These are phyloP conservation scores for Claviceps pazoutovae DNA, from an alignment of 2,329 filamentous ascomycete species.

Conservation along the genomic window DNA sequence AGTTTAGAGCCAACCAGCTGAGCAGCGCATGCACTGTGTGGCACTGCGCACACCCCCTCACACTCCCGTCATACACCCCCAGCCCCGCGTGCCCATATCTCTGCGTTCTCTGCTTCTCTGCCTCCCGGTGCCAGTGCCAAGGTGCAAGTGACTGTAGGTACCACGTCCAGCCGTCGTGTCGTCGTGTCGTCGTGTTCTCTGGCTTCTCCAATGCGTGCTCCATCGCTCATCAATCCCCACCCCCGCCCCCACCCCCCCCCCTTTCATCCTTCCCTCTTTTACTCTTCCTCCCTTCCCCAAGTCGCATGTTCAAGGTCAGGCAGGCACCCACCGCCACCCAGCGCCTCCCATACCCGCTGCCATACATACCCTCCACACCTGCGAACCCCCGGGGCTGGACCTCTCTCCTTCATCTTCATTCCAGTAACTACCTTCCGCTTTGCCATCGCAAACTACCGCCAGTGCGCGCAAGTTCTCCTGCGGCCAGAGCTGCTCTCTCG, in stretches of 20 bases:
- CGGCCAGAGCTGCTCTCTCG: slow-evolving; percentile 2
- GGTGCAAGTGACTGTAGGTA: not conserved
- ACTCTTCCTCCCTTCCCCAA: not conserved
- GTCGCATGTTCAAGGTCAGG: not conserved
- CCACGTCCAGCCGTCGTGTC: not conserved
- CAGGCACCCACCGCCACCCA: not conserved
- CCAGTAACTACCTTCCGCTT: slow-evolving; percentile 18
- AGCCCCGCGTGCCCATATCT: not conserved
- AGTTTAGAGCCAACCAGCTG: not conserved
- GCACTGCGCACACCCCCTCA: no score
- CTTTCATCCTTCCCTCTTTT: not conserved
- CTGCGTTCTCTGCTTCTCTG: not conserved
- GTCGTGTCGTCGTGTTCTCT: not conserved
- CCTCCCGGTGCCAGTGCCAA: not conserved
- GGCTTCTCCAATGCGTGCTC: not conserved
- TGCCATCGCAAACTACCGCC: slow-evolving; percentile 10
- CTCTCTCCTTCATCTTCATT: slow-evolving; percentile 15
- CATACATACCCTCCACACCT: slow-evolving; percentile 10
- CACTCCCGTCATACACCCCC: no score
- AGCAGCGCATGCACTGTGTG: not conserved
- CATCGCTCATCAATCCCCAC: not conserved
- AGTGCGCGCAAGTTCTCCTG: slow-evolving; percentile 7
- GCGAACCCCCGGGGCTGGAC: slow-evolving; percentile 10
- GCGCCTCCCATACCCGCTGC: not conserved
- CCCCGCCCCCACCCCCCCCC: not conserved